phyloP scores from a whole-genome alignment of 2,329 filamentous ascomycete species.

The Pseudogymnoascus sp. region DNA sequence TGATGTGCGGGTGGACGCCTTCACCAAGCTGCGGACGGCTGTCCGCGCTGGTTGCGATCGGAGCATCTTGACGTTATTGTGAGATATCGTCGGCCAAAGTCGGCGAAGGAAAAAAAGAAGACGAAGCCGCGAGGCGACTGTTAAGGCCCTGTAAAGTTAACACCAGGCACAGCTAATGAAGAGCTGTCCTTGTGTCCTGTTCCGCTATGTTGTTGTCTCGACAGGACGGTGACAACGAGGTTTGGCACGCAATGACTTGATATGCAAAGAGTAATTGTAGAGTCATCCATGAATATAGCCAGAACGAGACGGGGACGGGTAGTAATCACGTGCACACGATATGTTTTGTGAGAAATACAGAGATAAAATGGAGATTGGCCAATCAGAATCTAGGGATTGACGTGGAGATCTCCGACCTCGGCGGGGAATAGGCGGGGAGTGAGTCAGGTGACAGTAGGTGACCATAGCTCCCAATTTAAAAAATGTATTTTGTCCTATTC shows the following conservation, averaged over 20 bases:
- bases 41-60: slow-evolving; percentile 42
- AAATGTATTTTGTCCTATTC: slow-evolving; percentile 2
- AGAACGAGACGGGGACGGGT: background rate
- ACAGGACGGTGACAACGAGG: background rate
- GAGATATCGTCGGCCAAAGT: slow-evolving; percentile 1
- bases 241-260: slow-evolving; percentile 3
- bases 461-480: background rate
- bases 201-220: slow-evolving; percentile 6
- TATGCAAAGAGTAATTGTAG: slow-evolving; percentile 3
- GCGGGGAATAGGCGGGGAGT: slow-evolving; percentile 2
- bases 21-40: slow-evolving; percentile 38
- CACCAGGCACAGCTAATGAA: slow-evolving; percentile 6
- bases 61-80: slow-evolving; percentile 34
- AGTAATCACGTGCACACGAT: slow-evolving; percentile 1
- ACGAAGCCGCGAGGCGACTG: background rate
- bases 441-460: slow-evolving; percentile 2
- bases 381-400: background rate
- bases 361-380: slow-evolving; percentile 1
- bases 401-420: slow-evolving; percentile 5
- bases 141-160: slow-evolving; percentile 1
- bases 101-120: background rate
- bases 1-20: slow-evolving; percentile 21
- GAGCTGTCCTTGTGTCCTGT: slow-evolving; percentile 5
- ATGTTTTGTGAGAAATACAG: slow-evolving; percentile 1
- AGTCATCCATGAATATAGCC: slow-evolving; percentile 9